Evolutionary conservation across 1,284 basidiomycete genomes (phyloP), one percentile per base, ranked within the genome.

Genomic region (Moesziomyces sp.): DNA sequence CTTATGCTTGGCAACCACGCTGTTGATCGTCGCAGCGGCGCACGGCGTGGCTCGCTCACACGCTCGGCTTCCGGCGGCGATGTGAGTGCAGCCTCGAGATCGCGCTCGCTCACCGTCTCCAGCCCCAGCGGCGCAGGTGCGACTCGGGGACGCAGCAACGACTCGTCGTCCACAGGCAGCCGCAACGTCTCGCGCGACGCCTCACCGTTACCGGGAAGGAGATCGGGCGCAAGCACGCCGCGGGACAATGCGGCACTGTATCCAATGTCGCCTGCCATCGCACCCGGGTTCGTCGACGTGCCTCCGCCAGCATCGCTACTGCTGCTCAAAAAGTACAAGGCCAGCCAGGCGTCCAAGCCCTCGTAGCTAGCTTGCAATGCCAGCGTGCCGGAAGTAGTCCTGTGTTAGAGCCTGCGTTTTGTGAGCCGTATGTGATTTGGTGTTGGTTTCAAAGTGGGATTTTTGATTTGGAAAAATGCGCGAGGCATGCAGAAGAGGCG

Each of bases 321-420:
- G 35, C 28, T 69, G 38, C 19, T 63, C 21, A 58, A 58, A 23
- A 68, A 62, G 66, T 59, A 44, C 40, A 59, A 54, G 56, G 55
- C 66, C 5, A 56, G 54, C 49, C 61, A 64, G 21, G 26, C 58
- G 46, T 30, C 28, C 21, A 42, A 51, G 23, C 42, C 28, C 8
- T 30, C 35, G 35, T 18, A 2, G 30, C 11, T 10, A 30, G 30
- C 30, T 5, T 30, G 30, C 30, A 30, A 30, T 30, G 30, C 30
- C 9, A 28, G 9, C 1, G 9, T 28, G 28, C 28, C 6, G 5
- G 3, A 26, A 5, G 30, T 30, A 5, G 9, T 30, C 30, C 1
- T 2, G 9, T 30, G 30, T 30, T 30, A 30, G 30, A 30, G 30
- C 30, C 9, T 30, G 30, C 11, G 30, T 30, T 8, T 26, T 4